Evolutionary conservation across 495 filamentous ascomycete genomes (phyloP).

Genomic region (Penicillium canariense): DNA sequence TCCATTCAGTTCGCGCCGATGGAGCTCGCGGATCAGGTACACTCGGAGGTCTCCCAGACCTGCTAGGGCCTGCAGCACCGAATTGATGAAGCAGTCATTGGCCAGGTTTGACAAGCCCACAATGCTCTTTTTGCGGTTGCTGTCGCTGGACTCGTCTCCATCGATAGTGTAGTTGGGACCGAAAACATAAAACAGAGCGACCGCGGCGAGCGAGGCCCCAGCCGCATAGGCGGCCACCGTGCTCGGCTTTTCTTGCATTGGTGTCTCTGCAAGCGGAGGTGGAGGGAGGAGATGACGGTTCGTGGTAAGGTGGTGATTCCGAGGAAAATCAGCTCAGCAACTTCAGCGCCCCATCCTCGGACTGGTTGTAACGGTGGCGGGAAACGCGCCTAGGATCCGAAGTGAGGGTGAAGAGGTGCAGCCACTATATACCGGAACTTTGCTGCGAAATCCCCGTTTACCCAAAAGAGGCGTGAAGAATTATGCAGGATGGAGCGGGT

Average conservation of each 20-base stretch:
- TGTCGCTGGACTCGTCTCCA: constrained; percentile 61
- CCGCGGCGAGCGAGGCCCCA: constrained; percentile 92
- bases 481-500: constrained; percentile 12
- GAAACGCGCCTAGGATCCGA: not conserved
- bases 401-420: not conserved
- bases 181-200: constrained; percentile 95
- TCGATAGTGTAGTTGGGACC: constrained; percentile 93
- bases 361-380: constrained; percentile 2
- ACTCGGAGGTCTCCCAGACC: constrained; percentile 87
- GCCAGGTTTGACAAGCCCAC: constrained; percentile 89
- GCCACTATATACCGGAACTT: not conserved
- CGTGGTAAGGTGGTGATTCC: constrained; percentile 10
- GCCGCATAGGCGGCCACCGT: constrained; percentile 92
- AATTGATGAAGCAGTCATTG: constrained; percentile 99
- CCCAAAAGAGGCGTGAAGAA: constrained; percentile 4
- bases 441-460: not conserved
- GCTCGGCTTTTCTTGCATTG: constrained; percentile 83
- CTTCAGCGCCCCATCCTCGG: constrained; percentile 11
- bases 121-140: constrained; percentile 75
- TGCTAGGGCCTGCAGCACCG: constrained; percentile 90
- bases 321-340: constrained; percentile 11
- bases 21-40: constrained; percentile 85
- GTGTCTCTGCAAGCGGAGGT: constrained; percentile 12
- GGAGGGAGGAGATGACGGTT: constrained; percentile 6
- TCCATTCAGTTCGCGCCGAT: constrained; percentile 76